Evolutionary conservation across 2,329 filamentous ascomycete genomes (phyloP).

Genomic region (Biscogniauxia marginata): DNA sequence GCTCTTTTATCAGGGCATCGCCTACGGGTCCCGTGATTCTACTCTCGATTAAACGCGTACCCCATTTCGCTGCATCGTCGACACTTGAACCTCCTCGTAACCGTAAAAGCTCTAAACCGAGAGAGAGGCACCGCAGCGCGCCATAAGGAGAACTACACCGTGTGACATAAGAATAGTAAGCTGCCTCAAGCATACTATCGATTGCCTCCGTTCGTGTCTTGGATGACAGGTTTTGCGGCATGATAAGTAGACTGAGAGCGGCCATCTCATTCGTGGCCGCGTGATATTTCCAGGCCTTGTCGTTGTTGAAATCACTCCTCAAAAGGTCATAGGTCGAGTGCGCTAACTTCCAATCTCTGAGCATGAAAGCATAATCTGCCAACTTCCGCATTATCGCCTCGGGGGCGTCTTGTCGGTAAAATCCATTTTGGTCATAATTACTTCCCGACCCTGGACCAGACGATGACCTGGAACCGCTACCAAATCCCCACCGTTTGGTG

Average conservation of each 20-base stretch:
- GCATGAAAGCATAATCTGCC: conserved; percentile 94
- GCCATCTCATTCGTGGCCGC: conserved; percentile 96
- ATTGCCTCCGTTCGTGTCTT: conserved; percentile 79
- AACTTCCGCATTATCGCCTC: conserved; percentile 92
- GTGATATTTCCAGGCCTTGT: conserved; percentile 96
- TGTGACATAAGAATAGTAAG: conserved; percentile 88
- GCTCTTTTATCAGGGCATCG: conserved; percentile 80
- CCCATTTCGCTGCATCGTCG: conserved; percentile 88
- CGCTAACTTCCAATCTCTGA: conserved; percentile 92
- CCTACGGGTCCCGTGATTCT: conserved; percentile 72
- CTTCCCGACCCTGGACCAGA: conserved; percentile 48
- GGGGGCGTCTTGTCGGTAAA: conserved; percentile 78
- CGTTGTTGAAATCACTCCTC: conserved; percentile 83
- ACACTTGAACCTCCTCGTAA: conserved; percentile 75
- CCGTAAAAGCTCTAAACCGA: conserved; percentile 80
- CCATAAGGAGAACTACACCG: conserved; percentile 78
- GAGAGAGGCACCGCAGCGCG: conserved; percentile 71
- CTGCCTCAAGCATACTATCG: conserved; percentile 84
- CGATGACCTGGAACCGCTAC: conserved; percentile 61
- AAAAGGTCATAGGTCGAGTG: conserved; percentile 90
- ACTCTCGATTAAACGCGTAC: conserved; percentile 74
- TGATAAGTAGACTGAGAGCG: conserved; percentile 77
- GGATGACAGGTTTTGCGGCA: conserved; percentile 67
- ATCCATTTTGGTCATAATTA: conserved; percentile 80
- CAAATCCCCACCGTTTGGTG: conserved; percentile 88